phyloP scores from a whole-genome alignment of 805 yeast genomes.

The Cephaloascus fragrans region DNA sequence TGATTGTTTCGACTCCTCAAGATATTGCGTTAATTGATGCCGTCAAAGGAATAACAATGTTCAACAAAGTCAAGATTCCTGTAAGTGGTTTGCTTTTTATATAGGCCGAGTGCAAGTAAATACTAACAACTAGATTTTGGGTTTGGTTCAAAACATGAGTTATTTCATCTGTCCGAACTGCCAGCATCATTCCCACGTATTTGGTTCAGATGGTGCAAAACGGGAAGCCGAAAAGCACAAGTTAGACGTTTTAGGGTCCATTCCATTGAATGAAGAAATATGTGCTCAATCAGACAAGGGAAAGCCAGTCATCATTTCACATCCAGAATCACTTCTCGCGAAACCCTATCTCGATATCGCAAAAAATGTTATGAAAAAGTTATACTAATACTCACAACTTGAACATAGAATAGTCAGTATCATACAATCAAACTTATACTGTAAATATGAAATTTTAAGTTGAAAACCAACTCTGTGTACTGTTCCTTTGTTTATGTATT shows the following conservation, averaged over 20 bases:
- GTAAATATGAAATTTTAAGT: too few relatives aligned
- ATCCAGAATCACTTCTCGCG: constrained; percentile 24
- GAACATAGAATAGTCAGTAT: not conserved
- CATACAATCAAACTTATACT: not conserved
- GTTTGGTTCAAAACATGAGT: constrained; percentile 80
- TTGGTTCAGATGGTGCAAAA: constrained; percentile 54
- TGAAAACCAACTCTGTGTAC: too few relatives aligned
- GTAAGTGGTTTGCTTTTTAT: constrained; percentile 3
- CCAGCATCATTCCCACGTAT: constrained; percentile 59
- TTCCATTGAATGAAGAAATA: constrained; percentile 57
- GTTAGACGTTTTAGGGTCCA: constrained; percentile 47
- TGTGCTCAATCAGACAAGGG: constrained; percentile 58
- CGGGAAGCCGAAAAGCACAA: constrained; percentile 40
- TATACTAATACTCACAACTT: constrained; percentile 1
- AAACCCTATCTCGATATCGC: constrained; percentile 43
- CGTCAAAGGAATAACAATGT: constrained; percentile 72
- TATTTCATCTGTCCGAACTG: constrained; percentile 70
- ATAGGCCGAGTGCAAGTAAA: not conserved
- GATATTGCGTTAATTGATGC: constrained; percentile 79
- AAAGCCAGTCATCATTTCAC: constrained; percentile 44
- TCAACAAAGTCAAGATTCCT: constrained; percentile 60
- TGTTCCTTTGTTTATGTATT: too few relatives aligned
- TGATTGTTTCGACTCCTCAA: constrained; percentile 80
- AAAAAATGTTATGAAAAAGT: constrained; percentile 11
- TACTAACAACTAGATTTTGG: constrained; percentile 30